Evolutionary conservation across 176 grass and related monocot species (phyloP).

Genomic region (Chrysopogon serrulatus): DNA sequence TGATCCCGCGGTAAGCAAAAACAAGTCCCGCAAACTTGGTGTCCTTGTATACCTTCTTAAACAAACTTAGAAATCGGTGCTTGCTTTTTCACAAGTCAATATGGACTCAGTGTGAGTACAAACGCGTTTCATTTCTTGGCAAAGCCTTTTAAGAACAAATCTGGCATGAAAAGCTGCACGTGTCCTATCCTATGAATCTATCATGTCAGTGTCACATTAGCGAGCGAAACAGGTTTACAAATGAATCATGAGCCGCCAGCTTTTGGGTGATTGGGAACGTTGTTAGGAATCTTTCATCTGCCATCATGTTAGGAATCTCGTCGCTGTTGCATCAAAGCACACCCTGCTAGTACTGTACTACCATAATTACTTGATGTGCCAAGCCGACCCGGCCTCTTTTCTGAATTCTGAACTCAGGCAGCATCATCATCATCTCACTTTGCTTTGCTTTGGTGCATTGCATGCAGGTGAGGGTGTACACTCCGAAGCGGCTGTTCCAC

Average conservation of each 20-base stretch:
- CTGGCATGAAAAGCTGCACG: constrained; percentile 31
- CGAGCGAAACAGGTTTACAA: constrained; percentile 19
- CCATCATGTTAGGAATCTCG: constrained; percentile 35
- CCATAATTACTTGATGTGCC: constrained; percentile 31
- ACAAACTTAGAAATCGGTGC: background rate
- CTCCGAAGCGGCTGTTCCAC: constrained; percentile 62
- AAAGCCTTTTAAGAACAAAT: constrained; percentile 18
- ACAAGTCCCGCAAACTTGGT: background rate
- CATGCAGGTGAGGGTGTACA: constrained; percentile 78
- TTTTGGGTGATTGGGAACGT: constrained; percentile 35
- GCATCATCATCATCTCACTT: background rate
- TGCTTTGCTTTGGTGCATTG: background rate
- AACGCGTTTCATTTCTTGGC: background rate
- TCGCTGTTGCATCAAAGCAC: constrained; percentile 45
- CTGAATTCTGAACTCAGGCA: background rate
- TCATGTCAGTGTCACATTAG: constrained; percentile 14
- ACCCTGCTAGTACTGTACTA: background rate
- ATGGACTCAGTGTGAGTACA: constrained; percentile 12
- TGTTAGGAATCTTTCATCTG: constrained; percentile 42
- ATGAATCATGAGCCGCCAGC: constrained; percentile 24
- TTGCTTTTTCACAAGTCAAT: constrained; percentile 21
- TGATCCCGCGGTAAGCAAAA: constrained; percentile 95
- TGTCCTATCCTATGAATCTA: constrained; percentile 17
- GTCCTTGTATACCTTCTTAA: background rate
- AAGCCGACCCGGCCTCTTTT: constrained; percentile 12